A percentile compares a stretch with the other conserved stretches of the same genome.
Evolutionary conservation across 169 alveolate species (phyloP).

Genomic region (Eimeria falciformis): DNA sequence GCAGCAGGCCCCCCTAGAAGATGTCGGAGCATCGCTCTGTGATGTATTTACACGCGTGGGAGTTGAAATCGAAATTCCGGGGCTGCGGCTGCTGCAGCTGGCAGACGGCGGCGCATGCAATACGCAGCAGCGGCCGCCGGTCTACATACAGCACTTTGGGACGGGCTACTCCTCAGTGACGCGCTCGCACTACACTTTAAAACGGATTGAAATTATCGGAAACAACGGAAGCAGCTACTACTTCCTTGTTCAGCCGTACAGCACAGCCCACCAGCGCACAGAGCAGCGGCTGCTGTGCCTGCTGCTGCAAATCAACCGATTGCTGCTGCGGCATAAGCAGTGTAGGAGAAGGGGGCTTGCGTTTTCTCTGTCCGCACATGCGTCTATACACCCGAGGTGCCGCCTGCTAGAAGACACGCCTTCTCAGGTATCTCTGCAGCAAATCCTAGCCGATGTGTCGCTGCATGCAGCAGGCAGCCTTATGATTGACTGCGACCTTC

Average conservation of each 20-base stretch:
- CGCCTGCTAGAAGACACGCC: slow-evolving; percentile 82
- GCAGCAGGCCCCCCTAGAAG: slow-evolving; percentile 75
- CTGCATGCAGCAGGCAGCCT: slow-evolving; percentile 19
- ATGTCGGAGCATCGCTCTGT: slow-evolving; percentile 80
- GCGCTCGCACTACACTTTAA: slow-evolving; percentile 80
- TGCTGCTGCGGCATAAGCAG: slow-evolving; percentile 76
- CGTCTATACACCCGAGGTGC: slow-evolving; percentile 83
- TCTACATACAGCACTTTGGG: slow-evolving; percentile 78
- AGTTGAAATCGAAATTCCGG: slow-evolving; percentile 83
- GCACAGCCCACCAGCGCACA: slow-evolving; percentile 81
- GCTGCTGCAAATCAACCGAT: slow-evolving; percentile 78
- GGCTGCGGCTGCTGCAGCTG: slow-evolving; percentile 68
- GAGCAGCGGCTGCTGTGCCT: slow-evolving; percentile 83
- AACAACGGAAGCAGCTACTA: slow-evolving; percentile 80
- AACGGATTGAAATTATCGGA: slow-evolving; percentile 81
- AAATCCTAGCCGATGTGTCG: slow-evolving; percentile 77
- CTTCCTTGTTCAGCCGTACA: slow-evolving; percentile 83
- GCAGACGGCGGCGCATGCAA: not conserved
- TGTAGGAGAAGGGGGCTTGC: slow-evolving; percentile 80
- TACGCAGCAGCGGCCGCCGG: slow-evolving; percentile 63
- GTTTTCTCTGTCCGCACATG: slow-evolving; percentile 77
- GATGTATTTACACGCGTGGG: slow-evolving; percentile 80
- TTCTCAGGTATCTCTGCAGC: slow-evolving; percentile 72
- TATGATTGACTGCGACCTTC: slow-evolving; percentile 78
- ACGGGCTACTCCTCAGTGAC: slow-evolving; percentile 73